These are phyloP conservation scores for Aspergillus indologenus DNA, from an alignment of 495 filamentous ascomycete genomes.

Conservation along the genomic window DNA sequence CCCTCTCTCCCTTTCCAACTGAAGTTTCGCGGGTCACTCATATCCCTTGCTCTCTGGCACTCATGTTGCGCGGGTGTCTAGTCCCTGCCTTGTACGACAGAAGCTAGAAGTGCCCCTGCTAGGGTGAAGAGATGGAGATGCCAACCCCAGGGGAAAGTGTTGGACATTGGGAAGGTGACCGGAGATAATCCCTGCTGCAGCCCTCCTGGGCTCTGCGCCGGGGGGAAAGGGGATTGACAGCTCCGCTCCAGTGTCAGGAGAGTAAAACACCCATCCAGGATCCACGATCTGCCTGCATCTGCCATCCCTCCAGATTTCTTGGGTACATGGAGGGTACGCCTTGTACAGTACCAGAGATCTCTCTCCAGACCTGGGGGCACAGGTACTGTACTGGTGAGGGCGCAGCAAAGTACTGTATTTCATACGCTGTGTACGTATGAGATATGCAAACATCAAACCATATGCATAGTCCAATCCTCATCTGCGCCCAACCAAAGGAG, in stretches of 20 bases:
- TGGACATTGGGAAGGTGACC: neutral
- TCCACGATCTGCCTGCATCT: constrained; percentile 13
- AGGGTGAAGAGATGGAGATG: neutral
- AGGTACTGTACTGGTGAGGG: neutral
- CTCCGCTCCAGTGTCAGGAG: constrained; percentile 4
- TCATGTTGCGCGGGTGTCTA: neutral
- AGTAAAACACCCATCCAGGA: neutral
- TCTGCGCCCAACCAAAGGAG: neutral
- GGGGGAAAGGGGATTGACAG: constrained; percentile 6
- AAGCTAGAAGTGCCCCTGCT: neutral
- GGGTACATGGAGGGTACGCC: neutral
- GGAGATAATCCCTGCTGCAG: constrained; percentile 5
- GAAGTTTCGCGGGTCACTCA: neutral
- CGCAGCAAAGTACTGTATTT: neutral
- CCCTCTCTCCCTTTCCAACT: neutral
- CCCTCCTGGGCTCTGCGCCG: constrained; percentile 8
- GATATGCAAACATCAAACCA: constrained; percentile 1
- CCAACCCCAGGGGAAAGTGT: neutral
- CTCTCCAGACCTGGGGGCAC: neutral
- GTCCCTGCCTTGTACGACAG: neutral
- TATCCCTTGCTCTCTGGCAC: constrained; percentile 14
- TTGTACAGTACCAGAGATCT: neutral
- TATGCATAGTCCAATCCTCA: constrained; percentile 2
- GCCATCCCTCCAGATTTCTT: neutral
- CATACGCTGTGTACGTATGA: neutral